phyloP scores from a whole-genome alignment of 805 yeast genomes.

The Candida adriatica region DNA sequence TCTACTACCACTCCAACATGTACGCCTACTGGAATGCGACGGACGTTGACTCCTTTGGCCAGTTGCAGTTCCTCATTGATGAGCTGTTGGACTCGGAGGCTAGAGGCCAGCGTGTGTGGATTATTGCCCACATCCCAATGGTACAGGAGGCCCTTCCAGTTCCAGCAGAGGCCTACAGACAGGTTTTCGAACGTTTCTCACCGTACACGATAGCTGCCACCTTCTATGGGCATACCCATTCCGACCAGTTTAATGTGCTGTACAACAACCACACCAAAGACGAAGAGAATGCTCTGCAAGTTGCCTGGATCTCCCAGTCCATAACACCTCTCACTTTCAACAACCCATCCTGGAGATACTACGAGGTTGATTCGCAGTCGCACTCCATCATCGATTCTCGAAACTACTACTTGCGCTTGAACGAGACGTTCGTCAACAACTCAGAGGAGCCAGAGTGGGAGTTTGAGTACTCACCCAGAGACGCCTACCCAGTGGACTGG shows the following conservation, averaged over 20 bases:
- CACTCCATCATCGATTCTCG: slow-evolving; percentile 53
- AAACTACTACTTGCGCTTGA: slow-evolving; percentile 54
- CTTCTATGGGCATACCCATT: slow-evolving; percentile 68
- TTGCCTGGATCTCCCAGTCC: slow-evolving; percentile 62
- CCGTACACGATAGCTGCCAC: slow-evolving; percentile 62
- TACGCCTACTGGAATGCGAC: slow-evolving; percentile 46
- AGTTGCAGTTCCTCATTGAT: slow-evolving; percentile 50
- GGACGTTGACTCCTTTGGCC: slow-evolving; percentile 57
- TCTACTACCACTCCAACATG: slow-evolving; percentile 58
- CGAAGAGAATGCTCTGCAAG: slow-evolving; percentile 40
- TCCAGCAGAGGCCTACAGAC: slow-evolving; percentile 47
- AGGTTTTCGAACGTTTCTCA: slow-evolving; percentile 58
- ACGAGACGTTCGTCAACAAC: slow-evolving; percentile 45
- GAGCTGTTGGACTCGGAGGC: slow-evolving; percentile 55
- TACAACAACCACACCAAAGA: slow-evolving; percentile 42
- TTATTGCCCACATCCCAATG: slow-evolving; percentile 61
- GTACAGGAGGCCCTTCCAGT: slow-evolving; percentile 48
- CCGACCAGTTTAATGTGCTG: slow-evolving; percentile 57
- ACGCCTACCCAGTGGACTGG: slow-evolving; percentile 52
- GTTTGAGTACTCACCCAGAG: slow-evolving; percentile 60
- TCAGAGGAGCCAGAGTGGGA: slow-evolving; percentile 58
- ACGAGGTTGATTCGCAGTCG: slow-evolving; percentile 54
- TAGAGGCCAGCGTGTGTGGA: slow-evolving; percentile 62
- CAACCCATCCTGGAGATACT: slow-evolving; percentile 71
- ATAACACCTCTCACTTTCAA: slow-evolving; percentile 53